phyloP scores from a whole-genome alignment of 192 early-diverging fungal species.

The Coemansia sp. region DNA sequence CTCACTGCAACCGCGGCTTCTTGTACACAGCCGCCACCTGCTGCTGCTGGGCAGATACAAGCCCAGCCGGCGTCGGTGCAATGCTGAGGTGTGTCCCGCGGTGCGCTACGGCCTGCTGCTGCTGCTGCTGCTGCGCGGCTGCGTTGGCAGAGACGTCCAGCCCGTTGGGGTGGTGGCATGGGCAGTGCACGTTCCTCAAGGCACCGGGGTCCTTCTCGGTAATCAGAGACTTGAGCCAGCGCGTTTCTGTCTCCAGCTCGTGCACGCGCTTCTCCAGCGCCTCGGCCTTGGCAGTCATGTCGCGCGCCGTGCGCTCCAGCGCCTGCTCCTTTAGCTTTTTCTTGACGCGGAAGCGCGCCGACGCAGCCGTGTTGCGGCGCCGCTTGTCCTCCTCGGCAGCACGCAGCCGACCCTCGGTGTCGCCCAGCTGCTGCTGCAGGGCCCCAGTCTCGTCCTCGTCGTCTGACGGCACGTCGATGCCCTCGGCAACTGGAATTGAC shows the following conservation, averaged over 20 bases:
- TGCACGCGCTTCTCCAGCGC: constrained; percentile 69
- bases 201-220: constrained; percentile 66
- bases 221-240: constrained; percentile 82
- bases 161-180: constrained; percentile 48
- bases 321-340: constrained; percentile 91
- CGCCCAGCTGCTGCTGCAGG: constrained; percentile 33
- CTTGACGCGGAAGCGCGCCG: constrained; percentile 90
- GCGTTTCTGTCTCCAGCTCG: constrained; percentile 88
- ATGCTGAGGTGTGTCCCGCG: constrained; percentile 24
- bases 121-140: not conserved
- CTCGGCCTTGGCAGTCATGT: constrained; percentile 69
- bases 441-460: constrained; percentile 1
- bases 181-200: constrained; percentile 34
- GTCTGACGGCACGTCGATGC: not conserved
- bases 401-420: constrained; percentile 81
- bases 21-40: too few relatives aligned
- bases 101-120: too few relatives aligned
- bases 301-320: constrained; percentile 73
- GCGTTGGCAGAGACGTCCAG: constrained; percentile 11
- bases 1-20: constrained; percentile 15
- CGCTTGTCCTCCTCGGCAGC: constrained; percentile 82
- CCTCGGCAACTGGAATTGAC: not conserved
- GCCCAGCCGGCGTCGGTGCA: constrained; percentile 10
- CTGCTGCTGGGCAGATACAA: constrained; percentile 1
- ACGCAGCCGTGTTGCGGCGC: constrained; percentile 90